Conservation (phyloP, 495 filamentous ascomycete species). For the Staphylotrichum longicolle region DNA sequence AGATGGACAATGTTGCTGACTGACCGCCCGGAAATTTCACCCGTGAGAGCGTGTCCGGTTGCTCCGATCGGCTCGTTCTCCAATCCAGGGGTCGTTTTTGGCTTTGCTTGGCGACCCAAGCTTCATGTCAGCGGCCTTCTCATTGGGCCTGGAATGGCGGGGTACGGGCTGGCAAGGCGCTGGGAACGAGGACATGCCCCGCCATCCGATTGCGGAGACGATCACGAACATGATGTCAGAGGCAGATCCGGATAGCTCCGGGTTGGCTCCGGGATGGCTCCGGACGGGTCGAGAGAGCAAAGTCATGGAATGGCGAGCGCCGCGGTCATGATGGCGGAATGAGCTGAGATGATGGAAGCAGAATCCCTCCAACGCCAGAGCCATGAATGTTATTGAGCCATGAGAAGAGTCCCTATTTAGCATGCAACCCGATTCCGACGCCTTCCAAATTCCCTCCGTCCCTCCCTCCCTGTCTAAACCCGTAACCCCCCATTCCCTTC, state of each 20-base stretch:
- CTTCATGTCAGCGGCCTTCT: not conserved
- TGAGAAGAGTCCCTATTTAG: not conserved
- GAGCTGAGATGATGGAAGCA: too few species aligned
- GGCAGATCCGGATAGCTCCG: not conserved
- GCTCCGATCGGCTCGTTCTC: constrained; percentile 12
- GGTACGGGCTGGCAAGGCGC: not conserved
- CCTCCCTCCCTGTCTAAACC: not conserved
- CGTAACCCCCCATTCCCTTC: not conserved
- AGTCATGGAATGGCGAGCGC: not conserved
- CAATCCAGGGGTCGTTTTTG: not conserved
- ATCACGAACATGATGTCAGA: constrained; percentile 25
- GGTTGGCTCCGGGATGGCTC: not conserved
- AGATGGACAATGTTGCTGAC: not conserved
- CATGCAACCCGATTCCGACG: constrained; percentile 1
- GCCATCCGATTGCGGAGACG: constrained; percentile 24
- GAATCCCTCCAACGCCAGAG: not conserved
- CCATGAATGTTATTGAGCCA: constrained; percentile 10
- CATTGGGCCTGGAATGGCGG: constrained; percentile 16
- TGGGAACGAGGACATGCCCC: not conserved
- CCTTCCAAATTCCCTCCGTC: not conserved
- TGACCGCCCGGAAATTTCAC: not conserved
- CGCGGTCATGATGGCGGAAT: too few species aligned
- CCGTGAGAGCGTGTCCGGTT: not conserved
- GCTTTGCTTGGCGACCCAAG: constrained; percentile 5
- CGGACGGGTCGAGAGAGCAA: too few species aligned